These are phyloP conservation scores for Daldinia vernicosa DNA, from an alignment of 495 filamentous ascomycete genomes.

Conservation along the genomic window DNA sequence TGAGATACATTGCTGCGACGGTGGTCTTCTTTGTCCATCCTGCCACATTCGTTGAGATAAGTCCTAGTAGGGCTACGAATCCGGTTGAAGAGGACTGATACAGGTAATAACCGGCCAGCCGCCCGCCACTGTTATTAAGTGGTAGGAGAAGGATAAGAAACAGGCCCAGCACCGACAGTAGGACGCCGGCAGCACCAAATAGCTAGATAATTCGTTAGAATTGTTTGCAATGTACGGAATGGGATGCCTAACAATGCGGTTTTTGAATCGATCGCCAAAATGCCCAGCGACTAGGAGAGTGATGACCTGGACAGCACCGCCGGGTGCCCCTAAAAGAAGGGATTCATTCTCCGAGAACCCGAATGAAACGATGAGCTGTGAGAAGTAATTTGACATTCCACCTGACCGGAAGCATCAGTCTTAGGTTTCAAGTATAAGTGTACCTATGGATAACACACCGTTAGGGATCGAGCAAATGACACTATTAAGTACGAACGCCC, in stretches of 20 bases:
- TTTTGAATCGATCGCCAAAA: conserved; percentile 64
- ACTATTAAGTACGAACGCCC: conserved; percentile 71
- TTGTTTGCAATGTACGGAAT: neutral
- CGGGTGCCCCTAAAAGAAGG: conserved; percentile 72
- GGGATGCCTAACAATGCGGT: conserved; percentile 56
- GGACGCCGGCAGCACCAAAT: conserved; percentile 52
- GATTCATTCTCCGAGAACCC: conserved; percentile 67
- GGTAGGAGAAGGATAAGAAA: conserved; percentile 73
- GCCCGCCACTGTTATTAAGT: conserved; percentile 63
- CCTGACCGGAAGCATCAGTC: conserved; percentile 46
- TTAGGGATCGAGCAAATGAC: conserved; percentile 71
- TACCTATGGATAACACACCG: conserved; percentile 37
- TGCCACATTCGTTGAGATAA: conserved; percentile 72
- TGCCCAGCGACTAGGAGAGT: conserved; percentile 67
- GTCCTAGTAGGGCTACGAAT: conserved; percentile 65
- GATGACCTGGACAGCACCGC: conserved; percentile 72
- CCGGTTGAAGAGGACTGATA: conserved; percentile 67
- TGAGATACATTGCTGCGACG: conserved; percentile 73
- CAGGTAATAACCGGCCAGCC: conserved; percentile 71
- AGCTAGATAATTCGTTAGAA: conserved; percentile 28
- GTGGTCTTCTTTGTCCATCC: conserved; percentile 83
- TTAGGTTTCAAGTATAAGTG: neutral
- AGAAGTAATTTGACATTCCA: conserved; percentile 78
- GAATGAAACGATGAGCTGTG: conserved; percentile 68
- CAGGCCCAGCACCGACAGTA: conserved; percentile 63